Conservation (phyloP, 345 rosid genomes). For the Populus pruinosa region DNA sequence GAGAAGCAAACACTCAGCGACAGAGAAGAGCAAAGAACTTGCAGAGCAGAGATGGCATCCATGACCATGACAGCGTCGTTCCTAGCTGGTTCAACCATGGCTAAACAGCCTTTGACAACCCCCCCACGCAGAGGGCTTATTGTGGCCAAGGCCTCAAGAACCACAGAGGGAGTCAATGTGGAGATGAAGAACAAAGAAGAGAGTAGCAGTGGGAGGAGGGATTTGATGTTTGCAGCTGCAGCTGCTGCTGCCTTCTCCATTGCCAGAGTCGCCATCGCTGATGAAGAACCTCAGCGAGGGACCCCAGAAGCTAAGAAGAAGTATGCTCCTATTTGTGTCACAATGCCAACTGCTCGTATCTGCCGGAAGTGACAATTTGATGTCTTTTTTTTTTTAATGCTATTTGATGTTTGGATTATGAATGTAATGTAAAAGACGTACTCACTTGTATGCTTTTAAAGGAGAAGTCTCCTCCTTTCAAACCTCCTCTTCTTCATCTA, state of each 20-base stretch:
- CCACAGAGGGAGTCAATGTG: constrained; percentile 3
- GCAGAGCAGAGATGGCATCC: constrained; percentile 23
- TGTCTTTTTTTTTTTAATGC: background rate
- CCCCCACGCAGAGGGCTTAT: constrained; percentile 17
- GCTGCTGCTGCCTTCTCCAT: constrained; percentile 39
- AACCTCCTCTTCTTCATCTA: background rate
- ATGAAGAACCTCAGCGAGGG: constrained; percentile 39
- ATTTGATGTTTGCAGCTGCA: constrained; percentile 52
- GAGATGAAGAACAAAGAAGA: constrained; percentile 25
- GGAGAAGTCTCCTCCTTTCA: background rate
- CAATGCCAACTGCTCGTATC: constrained; percentile 59
- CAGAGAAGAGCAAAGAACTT: background rate
- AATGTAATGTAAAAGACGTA: background rate
- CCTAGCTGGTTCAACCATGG: constrained; percentile 15
- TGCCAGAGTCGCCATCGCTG: constrained; percentile 44
- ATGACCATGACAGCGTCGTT: constrained; percentile 28
- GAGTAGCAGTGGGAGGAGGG: constrained; percentile 51
- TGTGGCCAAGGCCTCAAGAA: constrained; percentile 26
- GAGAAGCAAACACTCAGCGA: background rate
- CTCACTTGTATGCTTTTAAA: background rate
- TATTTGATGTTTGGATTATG: background rate
- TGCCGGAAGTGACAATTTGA: constrained; percentile 36
- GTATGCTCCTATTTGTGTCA: constrained; percentile 54
- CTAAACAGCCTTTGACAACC: constrained; percentile 15
- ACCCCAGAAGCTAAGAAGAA: constrained; percentile 49